Base-by-base conservation (phyloP, 1,139 yeast species). In the Wickerhamomyces sp. region DNA sequence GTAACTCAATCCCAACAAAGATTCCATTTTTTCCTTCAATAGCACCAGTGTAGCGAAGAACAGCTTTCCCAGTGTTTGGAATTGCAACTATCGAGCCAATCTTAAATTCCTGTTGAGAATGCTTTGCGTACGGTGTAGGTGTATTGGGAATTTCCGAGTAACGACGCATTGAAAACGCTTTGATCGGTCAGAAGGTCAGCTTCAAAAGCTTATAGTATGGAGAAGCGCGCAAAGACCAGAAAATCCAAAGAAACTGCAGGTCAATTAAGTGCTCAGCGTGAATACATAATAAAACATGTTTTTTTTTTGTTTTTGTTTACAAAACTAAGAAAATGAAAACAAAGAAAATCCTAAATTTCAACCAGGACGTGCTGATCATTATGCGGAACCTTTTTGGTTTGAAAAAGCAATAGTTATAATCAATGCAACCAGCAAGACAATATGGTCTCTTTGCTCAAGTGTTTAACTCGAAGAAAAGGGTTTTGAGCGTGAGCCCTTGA, bases 1-100 rank as follows among this genome's bases (percentile, higher is more conserved):
- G 55, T 35, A 92, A 66, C 58, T 92, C 97, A 5, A 92, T 73
- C 1, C 98, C 98, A 5, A 90, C 96, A 64, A 82, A 92, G n/a
- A 70, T 66, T 0, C 96, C 96, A 6, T 65, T 61, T 54, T 86
- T 88, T 22, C 83, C 84, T 25, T 78, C 74, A 18, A 92, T 87
- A 2, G 75, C 66, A 1, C 97, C 97, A 20, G 80, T 68, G 59
- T 76, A 92, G 47, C 80, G 70, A 38, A 92, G 67, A 14, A 80
- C 68, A 1, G 94, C 97, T 33, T 57, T 49, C 6, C 71, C 67
- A 13, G 61, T 52, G 36, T 60, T 59, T 5, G 68, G 66, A 3
- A 65, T 55, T 1, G 44, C 42, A 8, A 58, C 18, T 1, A 42
- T 38, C 5, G 55, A 37, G 4, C 60, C 60, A 4, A 58, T 36